Evolutionary conservation across 2,329 filamentous ascomycete species (phyloP), one percentile per base, ranked within the genome.

Genomic region (Helicocarpus griseus): DNA sequence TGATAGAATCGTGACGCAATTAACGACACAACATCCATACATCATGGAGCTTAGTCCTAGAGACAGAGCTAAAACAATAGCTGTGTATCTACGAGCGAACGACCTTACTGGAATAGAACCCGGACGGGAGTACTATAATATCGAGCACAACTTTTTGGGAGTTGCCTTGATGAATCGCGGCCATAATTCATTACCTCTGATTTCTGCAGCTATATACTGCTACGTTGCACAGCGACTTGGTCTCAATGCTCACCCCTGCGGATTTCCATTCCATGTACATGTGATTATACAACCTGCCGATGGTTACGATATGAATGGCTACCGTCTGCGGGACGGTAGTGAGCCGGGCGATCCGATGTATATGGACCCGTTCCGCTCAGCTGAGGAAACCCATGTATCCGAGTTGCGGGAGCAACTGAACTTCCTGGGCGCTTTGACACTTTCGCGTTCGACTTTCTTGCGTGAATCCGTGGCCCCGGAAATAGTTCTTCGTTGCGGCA

Each of bases 81-180:
- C 85, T 17, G 72, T 71, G 7, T 95, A 86, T 75, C 71, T 97
- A 41, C 80, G 83, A 51, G 65, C 69, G 2, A 77, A 82, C 35
- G 81, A 86, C 50, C 77, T 95, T 57, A 81, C 80, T 1, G 89
- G 89, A 41, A 78, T 89, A 52, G 74, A 77, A n/a, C 71, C 81
- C n/a, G 79, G 81, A 6, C 65, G 73, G 39, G 80, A 85, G 50
- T 96, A 93, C 64, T 82, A 88, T 59, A 83, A 85, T 53, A 70
- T 97, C 53, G 81, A 87, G 55, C 95, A 97, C 67, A 94, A 87
- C 60, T 87, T 95, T 60, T 82, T 98, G 51, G 89, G 89, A 8
- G 76, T 94, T 55, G 88, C 87, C 3, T 73, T 97, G 40, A 82
- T 81, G 33, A 82, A 86, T 47, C 71, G 79, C 5, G 77, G 79